Percentiles rank a stretch among this genome's conserved stretches.
Conservation (phyloP, 352 stramenopile genomes). For the Pseudoperonospora humuli region DNA sequence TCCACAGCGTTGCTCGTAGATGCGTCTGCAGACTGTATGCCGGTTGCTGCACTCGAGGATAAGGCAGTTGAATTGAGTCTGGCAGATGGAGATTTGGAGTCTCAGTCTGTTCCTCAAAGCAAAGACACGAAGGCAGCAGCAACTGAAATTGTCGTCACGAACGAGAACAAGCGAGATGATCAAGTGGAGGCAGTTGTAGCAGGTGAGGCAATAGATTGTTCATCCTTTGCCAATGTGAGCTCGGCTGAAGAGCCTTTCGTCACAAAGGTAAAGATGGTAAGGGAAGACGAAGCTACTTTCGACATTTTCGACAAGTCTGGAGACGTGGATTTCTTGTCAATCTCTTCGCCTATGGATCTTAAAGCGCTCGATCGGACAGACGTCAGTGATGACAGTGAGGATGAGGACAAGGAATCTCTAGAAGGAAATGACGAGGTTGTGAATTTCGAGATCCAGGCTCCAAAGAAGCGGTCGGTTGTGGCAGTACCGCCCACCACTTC, state of each 20-base stretch:
- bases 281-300: constrained; percentile 9
- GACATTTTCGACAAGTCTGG: constrained; percentile 30
- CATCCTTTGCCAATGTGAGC: not conserved
- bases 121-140: not conserved
- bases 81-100: constrained; percentile 7
- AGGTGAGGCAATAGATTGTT: not conserved
- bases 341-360: not conserved
- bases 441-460: constrained; percentile 48
- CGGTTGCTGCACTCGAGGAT: constrained; percentile 6
- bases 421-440: constrained; percentile 17
- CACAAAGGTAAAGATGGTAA: not conserved
- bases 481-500: not conserved
- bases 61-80: constrained; percentile 4
- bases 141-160: not conserved
- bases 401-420: constrained; percentile 7
- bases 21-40: constrained; percentile 23
- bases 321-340: constrained; percentile 25
- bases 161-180: not conserved
- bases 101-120: not conserved
- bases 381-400: constrained; percentile 5
- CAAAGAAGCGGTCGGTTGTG: constrained; percentile 16
- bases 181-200: not conserved
- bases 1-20: constrained; percentile 7
- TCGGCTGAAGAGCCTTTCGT: not conserved
- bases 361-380: not conserved